A percentile compares a stretch with the other conserved stretches of the same genome.
Conservation (phyloP, 768 basidiomycete genomes). For the Lyophyllum atratum region DNA sequence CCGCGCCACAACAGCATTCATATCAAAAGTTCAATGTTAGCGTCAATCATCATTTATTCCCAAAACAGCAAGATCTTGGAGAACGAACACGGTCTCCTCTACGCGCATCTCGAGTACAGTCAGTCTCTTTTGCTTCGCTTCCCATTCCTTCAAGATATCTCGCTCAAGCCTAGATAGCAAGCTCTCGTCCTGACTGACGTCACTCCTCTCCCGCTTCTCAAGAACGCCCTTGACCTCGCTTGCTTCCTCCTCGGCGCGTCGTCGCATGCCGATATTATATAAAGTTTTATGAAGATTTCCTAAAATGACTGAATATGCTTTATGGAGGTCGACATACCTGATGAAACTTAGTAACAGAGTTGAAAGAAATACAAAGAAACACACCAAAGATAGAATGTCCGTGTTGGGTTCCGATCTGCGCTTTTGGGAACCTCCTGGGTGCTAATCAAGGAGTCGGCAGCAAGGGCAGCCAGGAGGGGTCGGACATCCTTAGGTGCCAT, state of each 20-base stretch:
- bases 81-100: conserved; percentile 86
- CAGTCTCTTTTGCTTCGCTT: conserved; percentile 72
- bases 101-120: conserved; percentile 81
- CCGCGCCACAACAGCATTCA: no score
- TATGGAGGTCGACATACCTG: conserved; percentile 88
- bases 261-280: conserved; percentile 78
- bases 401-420: conserved; percentile 84
- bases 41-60: conserved; percentile 51
- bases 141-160: conserved; percentile 73
- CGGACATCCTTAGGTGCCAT: conserved; percentile 88
- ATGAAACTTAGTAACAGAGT: conserved; percentile 6
- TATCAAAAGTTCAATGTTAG: no score
- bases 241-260: conserved; percentile 72
- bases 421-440: conserved; percentile 93
- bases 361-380: conserved; percentile 8
- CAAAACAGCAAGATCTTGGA: conserved; percentile 72
- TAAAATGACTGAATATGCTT: conserved; percentile 79
- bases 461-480: conserved; percentile 74
- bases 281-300: conserved; percentile 86
- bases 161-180: conserved; percentile 76
- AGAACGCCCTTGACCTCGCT: conserved; percentile 70
- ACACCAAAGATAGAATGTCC: conserved; percentile 92
- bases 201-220: conserved; percentile 77
- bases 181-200: conserved; percentile 76
- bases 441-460: conserved; percentile 81